Evolutionary conservation across 768 basidiomycete genomes (phyloP), one percentile per base, ranked within the genome.

Genomic region (Psilocybe cubensis): DNA sequence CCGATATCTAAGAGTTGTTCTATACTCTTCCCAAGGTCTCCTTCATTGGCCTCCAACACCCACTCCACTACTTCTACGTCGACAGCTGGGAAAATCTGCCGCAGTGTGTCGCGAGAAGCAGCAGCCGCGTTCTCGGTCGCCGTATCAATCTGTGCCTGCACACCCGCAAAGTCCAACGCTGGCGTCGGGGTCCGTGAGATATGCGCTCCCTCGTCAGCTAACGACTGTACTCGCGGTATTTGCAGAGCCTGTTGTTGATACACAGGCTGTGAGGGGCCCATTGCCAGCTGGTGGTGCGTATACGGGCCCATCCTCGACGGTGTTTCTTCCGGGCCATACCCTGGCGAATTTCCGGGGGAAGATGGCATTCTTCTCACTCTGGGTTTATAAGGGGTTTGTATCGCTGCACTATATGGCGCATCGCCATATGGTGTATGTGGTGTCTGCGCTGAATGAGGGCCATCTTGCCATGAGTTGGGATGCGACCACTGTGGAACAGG

Each of bases 21-120:
- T 64, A 96, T 95, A 68, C 92, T 95, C 80, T 83, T 85, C 40
- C 94, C 94, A 56, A 97, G 68, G 75, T 97, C 94, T 18, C 92
- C 91, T 7, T 83, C 84, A 64, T 94, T 94, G 43, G 92, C 93
- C 68, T 96, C 94, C 56, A 96, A 74, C 31, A 98, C 93, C 84
- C 85, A 89, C 57, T 94, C 91, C 40, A 94, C 82, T 28, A 97
- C 85, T 71, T 96, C 96, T 44, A 70, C 70, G 66, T 98, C 96
- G 61, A 91, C 78, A 9, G 70, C 71, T 1, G 95, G 95, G 81
- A 98, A 98, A 59, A 96, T 96, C 73, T 96, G 93, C 54, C 82
- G 73, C 59, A 98, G 74, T 27, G 94, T 96, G 63, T 87, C 86
- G 54, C 80, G 75, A 49, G 92, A 81, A 2, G 91, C 91, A 14